phyloP scores from a whole-genome alignment of 2,329 filamentous ascomycete species.

The Lachnellula arida region DNA sequence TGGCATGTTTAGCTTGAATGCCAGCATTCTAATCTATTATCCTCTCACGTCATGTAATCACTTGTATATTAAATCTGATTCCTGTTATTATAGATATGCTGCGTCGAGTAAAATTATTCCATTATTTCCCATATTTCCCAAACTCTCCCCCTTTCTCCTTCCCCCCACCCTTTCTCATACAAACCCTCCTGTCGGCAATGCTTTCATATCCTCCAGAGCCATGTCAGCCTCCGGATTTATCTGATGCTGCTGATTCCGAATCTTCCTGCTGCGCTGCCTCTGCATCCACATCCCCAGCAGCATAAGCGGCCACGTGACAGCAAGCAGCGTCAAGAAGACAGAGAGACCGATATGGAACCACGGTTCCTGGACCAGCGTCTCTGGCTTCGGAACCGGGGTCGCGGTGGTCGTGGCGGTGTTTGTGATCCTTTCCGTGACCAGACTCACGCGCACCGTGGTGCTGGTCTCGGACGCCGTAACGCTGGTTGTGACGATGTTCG shows the following conservation, averaged over 20 bases:
- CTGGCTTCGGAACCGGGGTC: neutral
- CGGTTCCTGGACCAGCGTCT: neutral
- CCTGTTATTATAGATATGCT: too few relatives aligned
- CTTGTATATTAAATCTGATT: too few relatives aligned
- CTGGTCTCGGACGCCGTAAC: neutral
- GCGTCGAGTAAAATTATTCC: too few relatives aligned
- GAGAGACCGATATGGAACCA: neutral
- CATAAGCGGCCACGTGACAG: neutral
- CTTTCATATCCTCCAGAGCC: neutral
- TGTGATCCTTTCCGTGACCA: neutral
- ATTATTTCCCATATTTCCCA: too few relatives aligned
- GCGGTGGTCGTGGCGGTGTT: neutral
- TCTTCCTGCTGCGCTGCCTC: neutral
- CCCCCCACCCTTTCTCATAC: too few relatives aligned
- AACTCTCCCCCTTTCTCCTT: too few relatives aligned
- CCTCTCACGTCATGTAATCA: too few relatives aligned
- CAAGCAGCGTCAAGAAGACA: neutral
- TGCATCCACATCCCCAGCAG: neutral
- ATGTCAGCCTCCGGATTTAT: neutral
- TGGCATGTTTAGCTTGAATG: too few relatives aligned
- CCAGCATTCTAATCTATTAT: too few relatives aligned
- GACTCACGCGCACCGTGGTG: too few relatives aligned
- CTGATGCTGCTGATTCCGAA: neutral
- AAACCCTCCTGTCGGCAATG: neutral
- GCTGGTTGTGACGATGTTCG: neutral